Base-by-base conservation (phyloP, 2,329 filamentous ascomycete species). In the Xylariaceae sp. region DNA sequence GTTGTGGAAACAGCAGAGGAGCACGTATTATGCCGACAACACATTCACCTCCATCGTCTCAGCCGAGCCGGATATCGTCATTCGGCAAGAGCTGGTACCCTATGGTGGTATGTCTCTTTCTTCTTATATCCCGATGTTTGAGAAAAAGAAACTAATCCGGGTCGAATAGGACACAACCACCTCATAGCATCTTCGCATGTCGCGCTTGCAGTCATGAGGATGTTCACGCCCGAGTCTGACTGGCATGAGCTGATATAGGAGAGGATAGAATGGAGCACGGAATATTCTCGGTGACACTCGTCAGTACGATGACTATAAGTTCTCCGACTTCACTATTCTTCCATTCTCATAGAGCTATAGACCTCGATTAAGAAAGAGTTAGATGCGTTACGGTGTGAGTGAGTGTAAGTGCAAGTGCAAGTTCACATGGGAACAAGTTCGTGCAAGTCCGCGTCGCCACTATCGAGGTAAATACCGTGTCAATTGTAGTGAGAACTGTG, bases 141-240 rank as follows among this genome's bases (percentile, higher is more conserved):
- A 39, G 44, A 17, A 2, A 13, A 30, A 51, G 44, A 7, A 7
- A 35, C 60, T 57, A 18, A 65, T 11, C 30, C 3, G 23, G 3
- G 11, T 45, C 44, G 15, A 35, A 48, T 57, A 89, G 87, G 85
- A 4, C 89, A 92, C 70, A 91, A 90, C 69, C 77, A 82, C 54
- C 79, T 92, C 45, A 81, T 89, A 71, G 82, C 82, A 5, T 88
- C 83, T 68, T 80, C 85, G 1, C 80, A 85, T 3, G 82, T 90
- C 13, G 72, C 81, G 7, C 73, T 88, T 45, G 87, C 87, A 1
- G 79, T 89, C 0, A 80, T 87, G 76, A 80, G 86, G 60, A 83
- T 83, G 1, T 90, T 90, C 72, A 82, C 82, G 10, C 48, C 59
- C 18, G 59, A 62, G 10, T 50, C 59, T 30, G 59, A 63, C 45